These are phyloP conservation scores for Metschnikowia similis DNA, from an alignment of 805 yeast genomes.

Conservation along the genomic window DNA sequence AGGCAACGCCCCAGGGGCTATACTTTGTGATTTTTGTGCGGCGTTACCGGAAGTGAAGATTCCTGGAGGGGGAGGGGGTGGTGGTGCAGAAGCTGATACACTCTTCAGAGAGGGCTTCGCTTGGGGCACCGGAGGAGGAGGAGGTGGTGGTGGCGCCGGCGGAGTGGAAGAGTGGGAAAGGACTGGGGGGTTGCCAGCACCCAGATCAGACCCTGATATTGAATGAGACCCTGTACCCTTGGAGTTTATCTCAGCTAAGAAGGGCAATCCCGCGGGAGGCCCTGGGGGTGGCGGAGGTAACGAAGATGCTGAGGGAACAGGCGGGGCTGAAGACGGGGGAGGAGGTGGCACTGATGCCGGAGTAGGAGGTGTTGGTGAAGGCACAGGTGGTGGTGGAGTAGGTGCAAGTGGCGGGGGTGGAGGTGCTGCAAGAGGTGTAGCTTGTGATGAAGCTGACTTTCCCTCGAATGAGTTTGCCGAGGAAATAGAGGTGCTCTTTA, in stretches of 20 bases:
- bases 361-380: not conserved
- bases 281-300: slow-evolving; percentile 6
- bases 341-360: slow-evolving; percentile 1
- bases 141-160: slow-evolving; percentile 18
- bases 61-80: slow-evolving; percentile 18
- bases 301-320: slow-evolving; percentile 9
- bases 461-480: slow-evolving; percentile 18
- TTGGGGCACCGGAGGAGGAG: slow-evolving; percentile 12
- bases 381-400: not conserved
- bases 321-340: slow-evolving; percentile 16
- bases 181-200: slow-evolving; percentile 4
- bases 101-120: slow-evolving; percentile 20
- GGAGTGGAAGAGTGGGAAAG: slow-evolving; percentile 19
- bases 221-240: slow-evolving; percentile 9
- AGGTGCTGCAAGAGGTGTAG: not conserved
- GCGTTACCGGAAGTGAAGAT: not conserved
- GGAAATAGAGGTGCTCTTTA: slow-evolving; percentile 21
- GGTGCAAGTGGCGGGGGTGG: not conserved
- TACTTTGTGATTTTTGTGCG: slow-evolving; percentile 16
- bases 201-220: not conserved
- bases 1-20: slow-evolving; percentile 40
- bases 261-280: slow-evolving; percentile 11
- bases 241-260: slow-evolving; percentile 16
- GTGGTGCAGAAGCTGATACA: slow-evolving; percentile 19
- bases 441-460: not conserved